A percentile compares a stretch with the other conserved stretches of the same genome.
Evolutionary conservation across 805 yeast species (phyloP).

Genomic region (Blastobotrys robertii): DNA sequence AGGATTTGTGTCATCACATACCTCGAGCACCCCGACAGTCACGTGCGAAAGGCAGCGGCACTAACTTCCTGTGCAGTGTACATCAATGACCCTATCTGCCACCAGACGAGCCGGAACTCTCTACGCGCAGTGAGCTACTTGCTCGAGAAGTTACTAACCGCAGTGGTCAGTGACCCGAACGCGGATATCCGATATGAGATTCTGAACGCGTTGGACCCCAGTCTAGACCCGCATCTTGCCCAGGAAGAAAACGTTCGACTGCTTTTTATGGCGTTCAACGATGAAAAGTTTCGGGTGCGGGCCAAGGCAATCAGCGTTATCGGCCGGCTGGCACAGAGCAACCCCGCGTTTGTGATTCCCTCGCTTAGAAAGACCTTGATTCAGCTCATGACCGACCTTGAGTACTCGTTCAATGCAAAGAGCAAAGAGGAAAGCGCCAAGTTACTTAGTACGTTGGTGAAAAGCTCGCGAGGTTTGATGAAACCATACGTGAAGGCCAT

Average conservation of each 20-base stretch:
- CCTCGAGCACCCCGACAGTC: constrained; percentile 68
- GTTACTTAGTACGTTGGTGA: constrained; percentile 60
- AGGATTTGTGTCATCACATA: constrained; percentile 76
- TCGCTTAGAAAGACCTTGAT: constrained; percentile 77
- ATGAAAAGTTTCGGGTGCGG: constrained; percentile 77
- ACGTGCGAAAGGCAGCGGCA: constrained; percentile 77
- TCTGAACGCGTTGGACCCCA: constrained; percentile 56
- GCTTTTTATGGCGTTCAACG: constrained; percentile 81
- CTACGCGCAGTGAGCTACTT: constrained; percentile 78
- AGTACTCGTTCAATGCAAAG: constrained; percentile 64
- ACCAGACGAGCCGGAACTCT: constrained; percentile 72
- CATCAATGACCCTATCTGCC: constrained; percentile 70
- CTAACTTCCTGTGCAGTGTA: constrained; percentile 72
- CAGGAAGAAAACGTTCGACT: constrained; percentile 86
- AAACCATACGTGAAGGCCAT: constrained; percentile 87
- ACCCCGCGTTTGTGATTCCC: constrained; percentile 95
- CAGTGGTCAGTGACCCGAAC: constrained; percentile 81
- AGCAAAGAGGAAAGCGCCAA: constrained; percentile 83
- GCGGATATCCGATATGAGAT: constrained; percentile 81
- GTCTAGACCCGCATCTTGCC: constrained; percentile 84
- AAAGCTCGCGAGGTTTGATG: constrained; percentile 71
- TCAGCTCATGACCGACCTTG: constrained; percentile 76
- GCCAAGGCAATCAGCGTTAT: constrained; percentile 67
- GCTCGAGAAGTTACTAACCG: constrained; percentile 64
- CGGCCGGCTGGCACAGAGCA: constrained; percentile 75